Percentiles rank a stretch among this genome's conserved stretches.
Conservation (phyloP, 2,329 filamentous ascomycete species). For the Aspergillus ibericus region DNA sequence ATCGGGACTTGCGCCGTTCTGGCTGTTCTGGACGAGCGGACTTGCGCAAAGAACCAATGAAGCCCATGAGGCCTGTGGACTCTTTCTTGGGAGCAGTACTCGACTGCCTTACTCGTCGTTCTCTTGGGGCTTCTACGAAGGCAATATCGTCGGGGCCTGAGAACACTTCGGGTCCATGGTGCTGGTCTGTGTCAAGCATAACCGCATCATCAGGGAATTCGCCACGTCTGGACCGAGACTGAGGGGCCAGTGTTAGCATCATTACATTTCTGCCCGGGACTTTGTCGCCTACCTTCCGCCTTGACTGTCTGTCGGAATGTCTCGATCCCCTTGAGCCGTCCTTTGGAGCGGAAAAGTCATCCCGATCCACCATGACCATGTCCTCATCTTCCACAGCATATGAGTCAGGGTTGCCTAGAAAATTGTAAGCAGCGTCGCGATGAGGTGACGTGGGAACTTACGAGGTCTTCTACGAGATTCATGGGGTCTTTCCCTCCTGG, state of each 20-base stretch:
- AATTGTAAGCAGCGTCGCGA: not conserved
- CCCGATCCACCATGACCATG: conserved; percentile 58
- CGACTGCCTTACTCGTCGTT: conserved; percentile 59
- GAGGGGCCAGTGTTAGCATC: not conserved
- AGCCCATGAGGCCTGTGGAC: conserved; percentile 56
- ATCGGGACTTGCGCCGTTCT: conserved; percentile 39
- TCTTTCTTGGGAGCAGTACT: conserved; percentile 64
- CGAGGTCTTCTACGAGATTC: conserved; percentile 53
- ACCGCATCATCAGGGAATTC: conserved; percentile 52
- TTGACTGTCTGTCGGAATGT: conserved; percentile 37
- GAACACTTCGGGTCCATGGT: conserved; percentile 45
- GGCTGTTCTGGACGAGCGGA: conserved; percentile 33
- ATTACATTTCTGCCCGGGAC: not conserved
- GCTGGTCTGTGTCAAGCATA: conserved; percentile 53
- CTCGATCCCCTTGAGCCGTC: conserved; percentile 35
- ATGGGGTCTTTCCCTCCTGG: conserved; percentile 46
- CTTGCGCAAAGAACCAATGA: conserved; percentile 57
- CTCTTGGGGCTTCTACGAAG: conserved; percentile 52
- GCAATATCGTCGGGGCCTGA: conserved; percentile 53
- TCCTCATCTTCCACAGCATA: conserved; percentile 67
- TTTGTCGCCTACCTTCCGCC: conserved; percentile 35
- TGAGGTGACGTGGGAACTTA: conserved; percentile 18
- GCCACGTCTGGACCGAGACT: conserved; percentile 36
- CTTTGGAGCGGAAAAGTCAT: conserved; percentile 37
- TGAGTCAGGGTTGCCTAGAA: conserved; percentile 50